These are phyloP conservation scores for Bullera alba DNA, from an alignment of 768 basidiomycete species.

Conservation along the genomic window DNA sequence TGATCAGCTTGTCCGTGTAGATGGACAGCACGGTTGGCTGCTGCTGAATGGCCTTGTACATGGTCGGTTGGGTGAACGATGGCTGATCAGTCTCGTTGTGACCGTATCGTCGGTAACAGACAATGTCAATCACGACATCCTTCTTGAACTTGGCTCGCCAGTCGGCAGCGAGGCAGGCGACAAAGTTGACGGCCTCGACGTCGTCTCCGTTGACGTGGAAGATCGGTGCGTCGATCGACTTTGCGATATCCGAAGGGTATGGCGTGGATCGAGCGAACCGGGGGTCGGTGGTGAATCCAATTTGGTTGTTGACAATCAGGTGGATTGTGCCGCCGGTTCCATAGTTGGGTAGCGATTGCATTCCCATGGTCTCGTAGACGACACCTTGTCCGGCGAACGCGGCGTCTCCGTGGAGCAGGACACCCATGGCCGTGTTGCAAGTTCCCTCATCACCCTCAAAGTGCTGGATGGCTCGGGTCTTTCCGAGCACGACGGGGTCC, in stretches of 20 bases:
- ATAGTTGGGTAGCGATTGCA: conserved; percentile 89
- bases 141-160: conserved; percentile 98
- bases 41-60: conserved; percentile 95
- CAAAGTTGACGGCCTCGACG: conserved; percentile 95
- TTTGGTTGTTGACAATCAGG: conserved; percentile 97
- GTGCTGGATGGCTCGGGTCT: conserved; percentile 94
- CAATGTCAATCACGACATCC: conserved; percentile 96
- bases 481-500: conserved; percentile 96
- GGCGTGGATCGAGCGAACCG: conserved; percentile 95
- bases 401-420: conserved; percentile 94
- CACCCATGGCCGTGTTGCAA: conserved; percentile 83
- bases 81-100: conserved; percentile 99
- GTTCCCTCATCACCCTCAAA: conserved; percentile 76
- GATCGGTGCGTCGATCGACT: conserved; percentile 95
- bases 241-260: conserved; percentile 96
- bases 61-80: conserved; percentile 94
- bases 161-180: conserved; percentile 95
- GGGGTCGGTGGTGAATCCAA: conserved; percentile 98
- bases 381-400: conserved; percentile 98
- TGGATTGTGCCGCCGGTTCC: conserved; percentile 98
- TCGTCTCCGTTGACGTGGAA: conserved; percentile 99
- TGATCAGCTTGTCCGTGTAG: conserved; percentile 84
- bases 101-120: conserved; percentile 98
- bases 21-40: conserved; percentile 85
- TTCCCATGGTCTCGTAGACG: conserved; percentile 98